Evolutionary conservation across 192 early-diverging fungal genomes (phyloP).

Genomic region (Mortierella alpina): DNA sequence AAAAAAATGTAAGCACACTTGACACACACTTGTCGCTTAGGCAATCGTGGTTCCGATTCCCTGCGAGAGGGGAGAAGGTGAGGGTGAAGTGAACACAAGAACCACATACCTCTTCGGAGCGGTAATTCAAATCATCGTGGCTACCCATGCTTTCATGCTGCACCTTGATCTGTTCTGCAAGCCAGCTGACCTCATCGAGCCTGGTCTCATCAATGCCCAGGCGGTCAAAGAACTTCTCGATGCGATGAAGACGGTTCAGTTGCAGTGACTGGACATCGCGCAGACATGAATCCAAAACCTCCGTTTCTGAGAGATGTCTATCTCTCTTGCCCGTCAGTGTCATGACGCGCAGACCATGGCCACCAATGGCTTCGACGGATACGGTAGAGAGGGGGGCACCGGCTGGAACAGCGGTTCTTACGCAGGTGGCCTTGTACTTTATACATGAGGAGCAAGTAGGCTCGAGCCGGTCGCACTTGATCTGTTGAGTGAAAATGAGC

Average conservation of each 20-base stretch:
- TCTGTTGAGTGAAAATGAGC: conserved; percentile 10
- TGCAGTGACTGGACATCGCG: conserved; percentile 36
- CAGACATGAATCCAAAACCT: conserved; percentile 45
- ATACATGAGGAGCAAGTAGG: conserved; percentile 47
- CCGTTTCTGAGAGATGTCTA: conserved; percentile 29
- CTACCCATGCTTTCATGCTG: conserved; percentile 3
- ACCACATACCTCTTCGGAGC: conserved; percentile 25
- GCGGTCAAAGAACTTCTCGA: conserved; percentile 47
- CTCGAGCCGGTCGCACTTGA: conserved; percentile 45
- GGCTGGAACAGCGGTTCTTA: conserved; percentile 31
- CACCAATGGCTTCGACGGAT: conserved; percentile 35
- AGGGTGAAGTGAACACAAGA: too few species aligned
- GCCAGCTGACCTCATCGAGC: conserved; percentile 41
- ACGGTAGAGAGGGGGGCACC: conserved; percentile 38
- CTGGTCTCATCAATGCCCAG: conserved; percentile 43
- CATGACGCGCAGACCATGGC: conserved; percentile 14
- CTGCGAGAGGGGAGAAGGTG: neutral
- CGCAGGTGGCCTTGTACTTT: conserved; percentile 49
- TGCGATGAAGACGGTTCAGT: conserved; percentile 31
- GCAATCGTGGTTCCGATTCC: neutral
- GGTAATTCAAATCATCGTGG: conserved; percentile 6
- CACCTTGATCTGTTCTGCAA: conserved; percentile 30
- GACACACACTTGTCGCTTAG: neutral
- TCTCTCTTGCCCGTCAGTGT: conserved; percentile 31
- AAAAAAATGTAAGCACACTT: neutral